Base-by-base conservation (phyloP, 2,329 filamentous ascomycete genomes). In the Cercospora sesami region DNA sequence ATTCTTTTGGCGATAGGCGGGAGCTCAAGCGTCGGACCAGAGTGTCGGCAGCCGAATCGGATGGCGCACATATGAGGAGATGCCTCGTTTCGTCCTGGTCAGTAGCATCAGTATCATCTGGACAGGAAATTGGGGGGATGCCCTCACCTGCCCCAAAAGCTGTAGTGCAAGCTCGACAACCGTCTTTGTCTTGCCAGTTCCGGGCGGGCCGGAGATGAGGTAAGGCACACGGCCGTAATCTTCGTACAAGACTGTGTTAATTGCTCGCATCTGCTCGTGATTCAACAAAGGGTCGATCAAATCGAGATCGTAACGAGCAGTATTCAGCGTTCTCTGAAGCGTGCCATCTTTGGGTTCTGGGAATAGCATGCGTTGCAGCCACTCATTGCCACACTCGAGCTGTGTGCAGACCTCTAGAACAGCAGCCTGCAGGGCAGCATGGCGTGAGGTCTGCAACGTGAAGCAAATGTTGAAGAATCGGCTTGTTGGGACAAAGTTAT, bases 111-210 rank as follows among this genome's bases (percentile, higher is more conserved):
- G 23, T 10, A 12, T 1, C 30, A 3, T 28, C 16, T 26, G 36
- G 5, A 10, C 36, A 8, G 10, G 33, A 0, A 4, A 21, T 30
- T 36, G 4, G 12, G 21, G 5, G 12, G 10, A 14, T 33, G 18
- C 14, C 48, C n/a, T 65, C 48, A 65, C 63, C 53, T 65, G 57
- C 7, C 21, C 10, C 36, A 74, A 39, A 0, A 75, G 60, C 61
- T 76, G 74, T 31, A 81, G 71, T 9, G 81, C 79, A 62, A 78
- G 77, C 72, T 84, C 83, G 18, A 84, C 82, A 1, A 84, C 71
- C 2, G 83, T 84, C 67, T 84, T 84, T 8, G 83, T 85, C 72
- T 85, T 85, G 0, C 83, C 83, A 6, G 83, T 85, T n/a, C 83
- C 83, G 10, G 83, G 83, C 9, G 83, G 83, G 0, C 83, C 83